Evolutionary conservation across 2,329 filamentous ascomycete species (phyloP), one percentile per base, ranked within the genome.

Genomic region (Claviceps fusiformis): DNA sequence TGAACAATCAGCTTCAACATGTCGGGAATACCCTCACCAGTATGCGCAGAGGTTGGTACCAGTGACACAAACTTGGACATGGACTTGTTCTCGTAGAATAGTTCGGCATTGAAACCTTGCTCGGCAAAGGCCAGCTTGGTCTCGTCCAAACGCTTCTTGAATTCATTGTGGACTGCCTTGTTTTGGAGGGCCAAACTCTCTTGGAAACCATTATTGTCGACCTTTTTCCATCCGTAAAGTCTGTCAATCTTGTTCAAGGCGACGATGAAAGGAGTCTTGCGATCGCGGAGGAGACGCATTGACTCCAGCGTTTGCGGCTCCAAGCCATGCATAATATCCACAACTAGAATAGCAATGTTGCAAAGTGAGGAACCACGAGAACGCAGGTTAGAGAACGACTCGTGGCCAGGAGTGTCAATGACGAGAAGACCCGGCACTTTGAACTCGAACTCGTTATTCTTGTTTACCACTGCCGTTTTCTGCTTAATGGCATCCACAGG

Each of bases 161-260:
- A 98, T 71, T 98, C 93, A 69, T 89, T 89, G 73, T 95, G 88
- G 11, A 96, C 91, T 53, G 87, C 85, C 74, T 92, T 93, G 75
- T 83, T 95, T 74, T 98, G 93, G 64, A 95, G 79, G 45, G 82
- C 82, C 69, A 98, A 76, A 72, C 86, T 92, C 70, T 97, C 92
- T 65, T 89, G 84, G 81, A 98, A 97, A 57, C 93, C 93, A 68
- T 98, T 98, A 81, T 98, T 95, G 66, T 93, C 90, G 58, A 96
- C 89, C 75, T 92, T 90, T 78, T 95, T 95, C 93, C 95, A 98
- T 68, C 89, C 90, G 69, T 96, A 98, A 17, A 98, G 83, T 81
- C 93, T 90, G 82, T 98, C 93, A 62, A 98, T 97, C 79, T 98
- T 98, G 85, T 98, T 98, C 67, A 98, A 78, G 1, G 95, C 95